Percentiles rank a stretch among this genome's conserved stretches.
Evolutionary conservation across 352 stramenopile genomes (phyloP).

Genomic region (Aphanomyces euteiches): DNA sequence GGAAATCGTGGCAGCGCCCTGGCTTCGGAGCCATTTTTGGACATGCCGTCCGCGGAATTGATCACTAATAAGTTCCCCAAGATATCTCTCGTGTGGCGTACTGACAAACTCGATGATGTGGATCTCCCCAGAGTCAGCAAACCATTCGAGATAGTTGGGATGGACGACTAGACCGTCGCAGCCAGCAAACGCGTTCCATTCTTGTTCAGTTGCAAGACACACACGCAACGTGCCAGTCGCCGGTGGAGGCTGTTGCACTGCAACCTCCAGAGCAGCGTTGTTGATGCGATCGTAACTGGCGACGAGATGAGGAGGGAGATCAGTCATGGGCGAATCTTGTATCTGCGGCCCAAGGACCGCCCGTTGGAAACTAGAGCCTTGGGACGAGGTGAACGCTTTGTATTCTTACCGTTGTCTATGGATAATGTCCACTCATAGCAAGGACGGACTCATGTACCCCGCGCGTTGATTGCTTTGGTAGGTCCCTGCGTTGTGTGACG

Average conservation of each 20-base stretch:
- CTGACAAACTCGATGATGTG: conserved; percentile 43
- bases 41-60: too few species aligned
- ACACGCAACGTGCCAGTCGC: conserved; percentile 28
- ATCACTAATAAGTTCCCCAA: too few species aligned
- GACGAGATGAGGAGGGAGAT: conserved; percentile 31
- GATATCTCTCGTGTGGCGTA: background rate
- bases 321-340: background rate
- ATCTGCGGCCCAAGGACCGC: background rate
- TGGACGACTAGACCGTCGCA: conserved; percentile 23
- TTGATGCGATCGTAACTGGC: conserved; percentile 42
- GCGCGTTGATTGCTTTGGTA: background rate
- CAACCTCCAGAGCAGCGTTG: conserved; percentile 41
- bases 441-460: background rate
- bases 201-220: conserved; percentile 40
- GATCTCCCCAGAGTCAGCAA: conserved; percentile 38
- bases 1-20: conserved; percentile 35
- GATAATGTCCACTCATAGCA: background rate
- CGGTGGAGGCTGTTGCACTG: conserved; percentile 38
- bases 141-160: conserved; percentile 41
- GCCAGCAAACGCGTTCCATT: conserved; percentile 43
- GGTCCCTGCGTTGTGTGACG: background rate
- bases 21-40: too few species aligned
- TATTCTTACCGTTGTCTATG: background rate
- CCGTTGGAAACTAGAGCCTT: background rate
- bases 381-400: background rate